A percentile compares a stretch with the other conserved stretches of the same genome.
Evolutionary conservation across 768 basidiomycete genomes (phyloP).

Genomic region (Phlebiopsis flavidoalba): DNA sequence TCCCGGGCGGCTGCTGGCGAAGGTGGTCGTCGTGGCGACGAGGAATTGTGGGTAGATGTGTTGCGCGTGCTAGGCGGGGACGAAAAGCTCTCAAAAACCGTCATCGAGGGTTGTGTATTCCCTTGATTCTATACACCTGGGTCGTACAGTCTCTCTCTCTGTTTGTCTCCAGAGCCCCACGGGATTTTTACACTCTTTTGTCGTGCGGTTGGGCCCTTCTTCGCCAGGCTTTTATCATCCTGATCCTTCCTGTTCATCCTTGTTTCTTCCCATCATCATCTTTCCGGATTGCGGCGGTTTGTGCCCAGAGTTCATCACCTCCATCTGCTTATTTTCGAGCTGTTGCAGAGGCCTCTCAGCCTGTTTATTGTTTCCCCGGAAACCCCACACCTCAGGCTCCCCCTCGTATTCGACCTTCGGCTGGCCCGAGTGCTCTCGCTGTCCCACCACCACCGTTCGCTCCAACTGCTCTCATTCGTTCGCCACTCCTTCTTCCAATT

Average conservation of each 20-base stretch:
- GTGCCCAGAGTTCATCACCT: constrained; percentile 11
- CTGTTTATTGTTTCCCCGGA: constrained; percentile 8
- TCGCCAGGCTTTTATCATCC: constrained; percentile 2
- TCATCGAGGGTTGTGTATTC: neutral
- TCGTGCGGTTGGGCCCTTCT: constrained; percentile 6
- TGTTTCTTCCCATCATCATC: constrained; percentile 16
- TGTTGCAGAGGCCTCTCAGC: constrained; percentile 3
- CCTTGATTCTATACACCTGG: constrained; percentile 1
- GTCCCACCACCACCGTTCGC: constrained; percentile 11
- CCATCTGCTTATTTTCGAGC: constrained; percentile 13
- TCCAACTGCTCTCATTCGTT: constrained; percentile 16
- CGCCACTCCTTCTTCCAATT: too few species aligned
- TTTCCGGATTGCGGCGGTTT: constrained; percentile 9
- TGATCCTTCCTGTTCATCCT: constrained; percentile 6
- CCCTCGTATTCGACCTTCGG: constrained; percentile 18
- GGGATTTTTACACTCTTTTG: neutral
- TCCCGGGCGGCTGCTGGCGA: neutral
- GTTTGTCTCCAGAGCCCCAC: neutral
- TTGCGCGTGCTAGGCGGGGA: neutral
- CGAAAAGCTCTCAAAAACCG: constrained; percentile 1
- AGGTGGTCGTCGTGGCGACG: constrained; percentile 50
- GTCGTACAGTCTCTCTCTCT: neutral
- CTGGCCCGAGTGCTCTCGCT: constrained; percentile 18
- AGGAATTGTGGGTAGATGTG: constrained; percentile 23
- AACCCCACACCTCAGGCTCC: constrained; percentile 7